Conservation (phyloP, 768 basidiomycete genomes). For the Lentinula edodes region DNA sequence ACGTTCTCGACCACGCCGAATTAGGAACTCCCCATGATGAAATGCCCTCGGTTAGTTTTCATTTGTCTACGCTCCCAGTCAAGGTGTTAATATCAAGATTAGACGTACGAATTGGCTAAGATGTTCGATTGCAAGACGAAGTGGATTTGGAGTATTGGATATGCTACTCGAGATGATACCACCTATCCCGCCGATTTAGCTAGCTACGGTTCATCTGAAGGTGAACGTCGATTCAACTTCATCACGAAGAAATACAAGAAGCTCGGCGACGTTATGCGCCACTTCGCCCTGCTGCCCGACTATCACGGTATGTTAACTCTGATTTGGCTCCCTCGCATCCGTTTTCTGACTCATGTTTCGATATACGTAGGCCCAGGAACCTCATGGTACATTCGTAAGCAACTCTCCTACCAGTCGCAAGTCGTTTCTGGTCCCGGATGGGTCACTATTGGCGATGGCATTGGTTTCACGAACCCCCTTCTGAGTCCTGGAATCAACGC, state of each 20-base stretch:
- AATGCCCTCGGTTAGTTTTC: neutral
- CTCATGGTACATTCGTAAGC: conserved; percentile 13
- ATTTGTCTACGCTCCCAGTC: neutral
- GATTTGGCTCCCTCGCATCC: neutral
- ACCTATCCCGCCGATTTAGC: conserved; percentile 9
- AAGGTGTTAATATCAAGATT: neutral
- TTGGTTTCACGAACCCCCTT: conserved; percentile 13
- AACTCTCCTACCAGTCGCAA: conserved; percentile 11
- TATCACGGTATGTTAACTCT: neutral
- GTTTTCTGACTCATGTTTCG: neutral
- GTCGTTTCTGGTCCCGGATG: conserved; percentile 12
- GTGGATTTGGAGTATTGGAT: conserved; percentile 12
- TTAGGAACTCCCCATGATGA: conserved; percentile 10
- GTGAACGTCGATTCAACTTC: conserved; percentile 12
- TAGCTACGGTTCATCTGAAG: conserved; percentile 9
- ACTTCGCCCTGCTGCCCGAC: conserved; percentile 8
- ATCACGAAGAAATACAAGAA: conserved; percentile 12
- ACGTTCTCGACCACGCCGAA: conserved; percentile 10
- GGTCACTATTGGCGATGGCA: conserved; percentile 11
- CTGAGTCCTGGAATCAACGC: conserved; percentile 14
- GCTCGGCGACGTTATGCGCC: conserved; percentile 10
- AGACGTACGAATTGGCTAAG: conserved; percentile 7
- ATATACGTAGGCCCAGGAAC: conserved; percentile 8
- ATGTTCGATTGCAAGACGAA: conserved; percentile 11
- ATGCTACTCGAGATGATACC: conserved; percentile 10